Percentiles rank a stretch among this genome's conserved stretches.
Conservation (phyloP, 1,284 basidiomycete species). For the Polyporus tsugae region DNA sequence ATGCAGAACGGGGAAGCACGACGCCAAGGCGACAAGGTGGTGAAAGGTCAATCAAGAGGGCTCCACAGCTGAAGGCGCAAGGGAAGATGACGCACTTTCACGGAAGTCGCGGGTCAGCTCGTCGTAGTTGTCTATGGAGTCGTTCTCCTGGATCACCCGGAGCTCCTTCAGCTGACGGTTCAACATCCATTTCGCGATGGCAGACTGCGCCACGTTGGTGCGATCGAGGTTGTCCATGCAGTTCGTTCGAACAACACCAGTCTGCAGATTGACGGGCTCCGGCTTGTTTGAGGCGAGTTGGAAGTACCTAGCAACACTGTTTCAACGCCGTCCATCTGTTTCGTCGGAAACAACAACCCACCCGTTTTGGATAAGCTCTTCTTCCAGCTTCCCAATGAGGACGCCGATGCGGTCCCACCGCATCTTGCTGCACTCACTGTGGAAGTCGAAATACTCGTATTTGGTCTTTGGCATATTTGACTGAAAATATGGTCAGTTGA, state of each 20-base stretch:
- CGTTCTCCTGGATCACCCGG: constrained; percentile 75
- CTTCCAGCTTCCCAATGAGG: constrained; percentile 81
- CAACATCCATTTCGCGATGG: constrained; percentile 86
- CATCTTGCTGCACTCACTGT: constrained; percentile 95
- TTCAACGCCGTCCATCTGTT: background rate
- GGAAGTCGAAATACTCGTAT: constrained; percentile 99
- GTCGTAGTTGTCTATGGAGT: constrained; percentile 81
- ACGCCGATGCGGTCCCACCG: constrained; percentile 93
- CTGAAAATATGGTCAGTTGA: constrained; percentile 44
- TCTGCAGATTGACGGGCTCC: constrained; percentile 64
- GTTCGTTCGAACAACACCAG: constrained; percentile 81
- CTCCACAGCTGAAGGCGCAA: background rate
- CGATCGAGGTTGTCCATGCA: constrained; percentile 98
- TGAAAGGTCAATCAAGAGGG: constrained; percentile 8
- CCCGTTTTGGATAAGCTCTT: constrained; percentile 80
- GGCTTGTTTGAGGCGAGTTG: constrained; percentile 59
- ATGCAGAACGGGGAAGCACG: constrained; percentile 10
- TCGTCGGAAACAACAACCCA: constrained; percentile 41
- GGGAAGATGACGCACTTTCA: constrained; percentile 68
- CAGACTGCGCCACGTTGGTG: constrained; percentile 95
- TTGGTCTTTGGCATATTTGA: constrained; percentile 73
- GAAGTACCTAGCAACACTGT: constrained; percentile 68
- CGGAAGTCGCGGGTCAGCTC: constrained; percentile 87
- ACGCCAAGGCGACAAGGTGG: background rate
- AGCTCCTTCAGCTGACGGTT: constrained; percentile 81